phyloP scores from a whole-genome alignment of 129 eudicot genomes.

The Helichrysum umbraculigerum region DNA sequence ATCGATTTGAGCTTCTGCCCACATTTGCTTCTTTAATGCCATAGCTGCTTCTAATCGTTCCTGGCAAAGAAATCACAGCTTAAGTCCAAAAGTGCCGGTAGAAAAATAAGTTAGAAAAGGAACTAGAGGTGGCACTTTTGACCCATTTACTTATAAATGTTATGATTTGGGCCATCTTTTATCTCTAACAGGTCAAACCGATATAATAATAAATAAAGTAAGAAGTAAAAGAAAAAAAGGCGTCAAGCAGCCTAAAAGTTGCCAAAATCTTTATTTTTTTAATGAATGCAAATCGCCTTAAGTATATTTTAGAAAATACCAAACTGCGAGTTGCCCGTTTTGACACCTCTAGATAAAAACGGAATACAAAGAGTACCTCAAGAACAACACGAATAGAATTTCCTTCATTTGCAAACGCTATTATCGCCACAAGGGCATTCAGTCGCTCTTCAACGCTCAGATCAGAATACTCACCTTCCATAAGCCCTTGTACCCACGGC shows the following conservation, averaged over 20 bases:
- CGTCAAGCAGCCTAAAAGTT: not conserved
- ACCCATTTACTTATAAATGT: not conserved
- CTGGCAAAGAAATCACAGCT: slow-evolving; percentile 38
- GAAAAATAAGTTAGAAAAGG: not conserved
- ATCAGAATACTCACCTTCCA: slow-evolving; percentile 79
- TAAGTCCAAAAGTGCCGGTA: slow-evolving; percentile 11
- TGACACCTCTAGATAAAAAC: not conserved
- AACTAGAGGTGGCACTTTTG: not conserved
- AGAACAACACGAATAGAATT: slow-evolving; percentile 66
- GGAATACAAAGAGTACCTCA: slow-evolving; percentile 53
- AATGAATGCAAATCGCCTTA: not conserved
- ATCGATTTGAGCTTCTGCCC: slow-evolving; percentile 87
- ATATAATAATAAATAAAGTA: not conserved
- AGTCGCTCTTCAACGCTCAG: slow-evolving; percentile 84
- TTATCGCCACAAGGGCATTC: slow-evolving; percentile 74
- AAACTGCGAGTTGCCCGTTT: not conserved
- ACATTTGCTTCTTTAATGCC: slow-evolving; percentile 92
- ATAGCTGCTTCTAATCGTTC: slow-evolving; percentile 91
- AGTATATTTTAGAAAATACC: too few relatives aligned
- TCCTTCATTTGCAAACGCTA: slow-evolving; percentile 86
- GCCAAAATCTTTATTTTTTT: not conserved
- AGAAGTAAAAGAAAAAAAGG: not conserved
- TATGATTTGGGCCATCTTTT: not conserved
- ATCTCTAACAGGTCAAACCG: not conserved
- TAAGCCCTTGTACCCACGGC: slow-evolving; percentile 88